Evolutionary conservation across 2,329 filamentous ascomycete species (phyloP), one percentile per base, ranked within the genome.

Genomic region (Xylaria sp.): DNA sequence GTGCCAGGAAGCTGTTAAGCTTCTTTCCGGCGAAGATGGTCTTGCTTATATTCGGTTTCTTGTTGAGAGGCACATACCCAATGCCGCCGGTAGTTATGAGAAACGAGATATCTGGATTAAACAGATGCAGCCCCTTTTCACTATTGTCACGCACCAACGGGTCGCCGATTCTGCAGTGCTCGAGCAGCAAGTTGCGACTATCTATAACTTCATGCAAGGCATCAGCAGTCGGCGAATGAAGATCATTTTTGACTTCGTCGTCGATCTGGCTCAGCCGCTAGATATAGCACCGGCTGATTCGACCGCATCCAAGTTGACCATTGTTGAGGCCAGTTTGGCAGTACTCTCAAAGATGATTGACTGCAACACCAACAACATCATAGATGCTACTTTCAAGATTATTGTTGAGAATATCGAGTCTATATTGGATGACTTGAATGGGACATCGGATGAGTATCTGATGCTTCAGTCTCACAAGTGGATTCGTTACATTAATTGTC

Each of bases 161-260:
- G 75, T 81, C 6, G 64, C 77, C 1, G 76, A 79, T 51, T 82
- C 79, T 7, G 76, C 78, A 11, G 72, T 81, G 0, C 71, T 83
- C 15, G 81, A 83, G 59, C 74, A 78, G 39, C 71, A 81, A 38
- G 77, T 81, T 1, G 74, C 77, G 2, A 61, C 55, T 0, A 66
- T 82, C 4, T 81, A 79, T 62, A 68, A 69, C 11, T 78, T 77
- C 36, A 70, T 80, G 45, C 42, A 71, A 68, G 72, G 68, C 49
- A 68, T 49, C 62, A 50, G 25, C n/a, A 63, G 38, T 38, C 66
- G 5, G 54, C 44, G 58, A 20, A 65, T 49, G 55, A 20, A 42
- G 62, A 33, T 15, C 51, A 45, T 63, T 5, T 68, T 68, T 27
- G 36, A 59, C 25, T 68, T 68, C 33, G 29, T 25, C 20, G 31